Conservation (phyloP, 106 monocot genomes). For the Platanthera guangdongensis region DNA sequence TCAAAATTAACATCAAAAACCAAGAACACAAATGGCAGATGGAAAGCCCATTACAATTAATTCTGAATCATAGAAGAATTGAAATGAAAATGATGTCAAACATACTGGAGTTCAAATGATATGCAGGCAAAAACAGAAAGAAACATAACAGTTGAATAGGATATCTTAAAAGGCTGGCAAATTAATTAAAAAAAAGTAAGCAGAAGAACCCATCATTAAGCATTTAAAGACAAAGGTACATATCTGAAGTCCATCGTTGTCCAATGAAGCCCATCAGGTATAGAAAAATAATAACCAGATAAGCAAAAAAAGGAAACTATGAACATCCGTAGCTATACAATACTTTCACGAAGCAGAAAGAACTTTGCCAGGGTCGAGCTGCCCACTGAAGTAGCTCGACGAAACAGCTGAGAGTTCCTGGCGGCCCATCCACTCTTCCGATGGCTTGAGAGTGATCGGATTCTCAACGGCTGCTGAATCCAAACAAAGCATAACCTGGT, state of each 20-base stretch:
- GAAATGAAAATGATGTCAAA: not conserved
- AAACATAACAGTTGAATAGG: not conserved
- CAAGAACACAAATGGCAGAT: not conserved
- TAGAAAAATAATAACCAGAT: no score
- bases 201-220: not conserved
- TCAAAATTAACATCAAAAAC: no score
- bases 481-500: conserved; percentile 44
- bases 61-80: not conserved
- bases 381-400: conserved; percentile 61
- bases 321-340: no score
- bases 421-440: conserved; percentile 40
- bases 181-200: not conserved
- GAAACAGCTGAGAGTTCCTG: conserved; percentile 47
- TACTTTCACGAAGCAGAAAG: conserved; percentile 9
- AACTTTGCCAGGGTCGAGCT: conserved; percentile 48
- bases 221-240: not conserved
- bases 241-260: not conserved
- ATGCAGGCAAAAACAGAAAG: not conserved
- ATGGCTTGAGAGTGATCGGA: conserved; percentile 35
- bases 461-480: conserved; percentile 45
- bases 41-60: not conserved
- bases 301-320: no score
- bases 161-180: not conserved
- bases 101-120: not conserved
- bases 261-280: no score